phyloP scores from a whole-genome alignment of 208 protist genomes.

The Trypanosoma avium region DNA sequence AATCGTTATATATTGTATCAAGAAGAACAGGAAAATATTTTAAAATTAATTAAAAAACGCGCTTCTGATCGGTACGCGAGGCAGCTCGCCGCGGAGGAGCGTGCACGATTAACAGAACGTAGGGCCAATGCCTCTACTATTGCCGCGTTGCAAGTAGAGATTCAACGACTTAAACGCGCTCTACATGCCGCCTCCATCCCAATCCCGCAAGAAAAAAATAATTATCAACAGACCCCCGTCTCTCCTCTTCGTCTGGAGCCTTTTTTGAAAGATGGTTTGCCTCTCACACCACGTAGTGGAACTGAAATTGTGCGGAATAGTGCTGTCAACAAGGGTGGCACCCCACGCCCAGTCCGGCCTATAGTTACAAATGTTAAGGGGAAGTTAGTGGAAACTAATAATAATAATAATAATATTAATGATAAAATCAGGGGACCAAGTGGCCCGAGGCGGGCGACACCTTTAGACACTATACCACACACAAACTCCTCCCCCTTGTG shows the following conservation, averaged over 20 bases:
- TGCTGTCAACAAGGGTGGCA: no score
- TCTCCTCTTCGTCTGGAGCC: no score
- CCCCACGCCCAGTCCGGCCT: no score
- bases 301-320: no score
- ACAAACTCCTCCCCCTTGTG: neutral
- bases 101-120: conserved; percentile 25
- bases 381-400: no score
- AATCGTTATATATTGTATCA: conserved; percentile 14
- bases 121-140: conserved; percentile 16
- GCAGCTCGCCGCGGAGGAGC: conserved; percentile 20
- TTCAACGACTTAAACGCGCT: conserved; percentile 9
- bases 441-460: neutral
- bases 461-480: neutral
- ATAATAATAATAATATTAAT: no score
- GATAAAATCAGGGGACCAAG: neutral
- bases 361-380: no score
- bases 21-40: conserved; percentile 22
- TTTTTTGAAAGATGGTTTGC: no score
- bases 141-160: conserved; percentile 14
- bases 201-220: neutral
- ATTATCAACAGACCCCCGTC: no score
- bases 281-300: no score
- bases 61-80: conserved; percentile 30
- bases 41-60: conserved; percentile 25
- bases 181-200: neutral